Evolutionary conservation across 805 yeast genomes (phyloP).

Genomic region (Pichia ethanolica): DNA sequence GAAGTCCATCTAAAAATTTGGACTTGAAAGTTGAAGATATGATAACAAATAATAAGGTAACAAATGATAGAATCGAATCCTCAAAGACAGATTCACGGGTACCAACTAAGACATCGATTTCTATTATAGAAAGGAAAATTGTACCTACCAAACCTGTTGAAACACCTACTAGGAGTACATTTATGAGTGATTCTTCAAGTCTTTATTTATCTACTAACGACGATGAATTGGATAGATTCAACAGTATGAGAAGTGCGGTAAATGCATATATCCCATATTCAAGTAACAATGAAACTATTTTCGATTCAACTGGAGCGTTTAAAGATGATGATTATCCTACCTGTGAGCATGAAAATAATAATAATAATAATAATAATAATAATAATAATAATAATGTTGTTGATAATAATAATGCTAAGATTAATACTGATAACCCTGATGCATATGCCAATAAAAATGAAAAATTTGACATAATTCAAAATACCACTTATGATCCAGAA

Average conservation of each 20-base stretch:
- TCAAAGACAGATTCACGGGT: background rate
- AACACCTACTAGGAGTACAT: background rate
- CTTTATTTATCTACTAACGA: slow-evolving; percentile 6
- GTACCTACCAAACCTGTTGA: background rate
- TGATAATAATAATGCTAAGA: too few species aligned
- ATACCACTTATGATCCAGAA: too few species aligned
- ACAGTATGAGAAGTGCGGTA: background rate
- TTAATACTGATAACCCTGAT: too few species aligned
- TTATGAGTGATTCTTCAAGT: slow-evolving; percentile 6
- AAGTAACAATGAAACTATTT: background rate
- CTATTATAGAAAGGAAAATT: background rate
- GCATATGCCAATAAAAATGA: too few species aligned
- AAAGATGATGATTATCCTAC: background rate
- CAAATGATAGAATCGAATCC: background rate
- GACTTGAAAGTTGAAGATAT: background rate
- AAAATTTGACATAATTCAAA: too few species aligned
- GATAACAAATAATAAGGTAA: background rate
- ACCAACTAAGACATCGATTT: background rate
- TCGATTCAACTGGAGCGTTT: background rate
- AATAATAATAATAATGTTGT: background rate
- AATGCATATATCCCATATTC: slow-evolving; percentile 4
- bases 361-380: background rate
- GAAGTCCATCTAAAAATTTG: background rate
- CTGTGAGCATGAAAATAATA: background rate
- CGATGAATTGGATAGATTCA: slow-evolving; percentile 4